phyloP scores from a whole-genome alignment of 345 rosid genomes.

The Bruguiera gymnorhiza region DNA sequence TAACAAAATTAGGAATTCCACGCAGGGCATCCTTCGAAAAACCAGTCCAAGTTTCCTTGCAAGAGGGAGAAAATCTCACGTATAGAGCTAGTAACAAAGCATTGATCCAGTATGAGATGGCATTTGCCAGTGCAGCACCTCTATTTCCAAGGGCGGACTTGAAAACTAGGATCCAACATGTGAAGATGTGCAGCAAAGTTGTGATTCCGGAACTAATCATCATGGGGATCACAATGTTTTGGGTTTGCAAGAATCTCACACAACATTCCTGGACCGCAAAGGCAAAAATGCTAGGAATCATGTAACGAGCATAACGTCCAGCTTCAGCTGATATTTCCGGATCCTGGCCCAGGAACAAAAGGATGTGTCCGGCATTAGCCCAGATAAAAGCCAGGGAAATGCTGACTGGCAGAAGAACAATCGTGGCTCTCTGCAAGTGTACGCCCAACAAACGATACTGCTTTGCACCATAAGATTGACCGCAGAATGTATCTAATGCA shows the following conservation, averaged over 20 bases:
- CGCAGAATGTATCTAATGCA: conserved; percentile 36
- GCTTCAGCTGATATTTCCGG: conserved; percentile 38
- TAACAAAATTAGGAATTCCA: conserved; percentile 22
- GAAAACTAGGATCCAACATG: conserved; percentile 47
- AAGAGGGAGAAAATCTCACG: conserved; percentile 30
- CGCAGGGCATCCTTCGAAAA: conserved; percentile 32
- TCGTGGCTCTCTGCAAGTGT: conserved; percentile 26
- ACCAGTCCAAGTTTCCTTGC: conserved; percentile 38
- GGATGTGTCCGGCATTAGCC: conserved; percentile 18
- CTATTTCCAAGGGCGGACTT: conserved; percentile 38
- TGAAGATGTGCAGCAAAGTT: conserved; percentile 32
- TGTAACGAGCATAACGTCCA: conserved; percentile 39
- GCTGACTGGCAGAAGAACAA: conserved; percentile 21
- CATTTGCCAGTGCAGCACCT: conserved; percentile 52
- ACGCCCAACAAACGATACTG: conserved; percentile 33
- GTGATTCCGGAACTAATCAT: conserved; percentile 44
- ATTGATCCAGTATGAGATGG: conserved; percentile 41
- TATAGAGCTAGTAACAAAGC: conserved; percentile 27
- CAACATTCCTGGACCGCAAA: conserved; percentile 39
- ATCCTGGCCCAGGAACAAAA: conserved; percentile 20
- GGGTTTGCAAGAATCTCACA: conserved; percentile 47
- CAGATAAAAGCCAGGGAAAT: conserved; percentile 19
- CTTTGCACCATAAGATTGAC: conserved; percentile 37
- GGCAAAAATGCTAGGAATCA: conserved; percentile 45
- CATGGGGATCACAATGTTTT: conserved; percentile 48